Conservation (phyloP, 1,284 basidiomycete genomes). For the Phylloboletellus chloephorus region DNA sequence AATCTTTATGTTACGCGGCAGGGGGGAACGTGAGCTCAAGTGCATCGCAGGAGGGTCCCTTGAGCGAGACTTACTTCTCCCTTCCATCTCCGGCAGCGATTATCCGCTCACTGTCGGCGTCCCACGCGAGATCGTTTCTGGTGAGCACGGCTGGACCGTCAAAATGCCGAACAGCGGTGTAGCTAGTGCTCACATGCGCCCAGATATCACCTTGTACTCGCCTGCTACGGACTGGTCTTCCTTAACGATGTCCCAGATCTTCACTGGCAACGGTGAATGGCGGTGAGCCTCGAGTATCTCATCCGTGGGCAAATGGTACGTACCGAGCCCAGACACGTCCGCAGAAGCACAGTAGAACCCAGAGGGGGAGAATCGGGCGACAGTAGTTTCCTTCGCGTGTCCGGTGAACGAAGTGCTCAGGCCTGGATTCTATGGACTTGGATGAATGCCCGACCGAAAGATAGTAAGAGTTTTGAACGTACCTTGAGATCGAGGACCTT, state of each 20-base stretch:
- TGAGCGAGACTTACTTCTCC: constrained; percentile 67
- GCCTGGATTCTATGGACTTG: constrained; percentile 42
- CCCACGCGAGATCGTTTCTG: constrained; percentile 94
- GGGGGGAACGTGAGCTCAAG: no score
- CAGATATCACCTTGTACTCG: constrained; percentile 79
- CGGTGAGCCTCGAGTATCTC: no score
- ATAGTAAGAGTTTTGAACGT: constrained; percentile 1
- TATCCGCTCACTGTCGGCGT: constrained; percentile 93
- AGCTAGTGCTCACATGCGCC: constrained; percentile 60
- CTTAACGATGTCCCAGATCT: constrained; percentile 91
- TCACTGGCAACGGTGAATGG: constrained; percentile 43
- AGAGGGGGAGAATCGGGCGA: constrained; percentile 88
- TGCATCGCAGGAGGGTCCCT: no score
- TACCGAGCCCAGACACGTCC: constrained; percentile 75
- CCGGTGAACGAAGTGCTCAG: constrained; percentile 64
- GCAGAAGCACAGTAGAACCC: constrained; percentile 95
- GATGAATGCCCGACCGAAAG: neutral
- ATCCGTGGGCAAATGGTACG: constrained; percentile 18
- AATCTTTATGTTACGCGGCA: constrained; percentile 48
- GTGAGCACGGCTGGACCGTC: neutral
- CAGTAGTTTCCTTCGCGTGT: constrained; percentile 82
- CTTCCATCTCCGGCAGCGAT: constrained; percentile 95
- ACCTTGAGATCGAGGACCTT: constrained; percentile 63
- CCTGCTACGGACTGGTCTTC: constrained; percentile 83
- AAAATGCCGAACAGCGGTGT: neutral